A percentile compares a stretch with the other conserved stretches of the same genome.
phyloP scores from a whole-genome alignment of 139 green algal species.

The Chlorella sp. region DNA sequence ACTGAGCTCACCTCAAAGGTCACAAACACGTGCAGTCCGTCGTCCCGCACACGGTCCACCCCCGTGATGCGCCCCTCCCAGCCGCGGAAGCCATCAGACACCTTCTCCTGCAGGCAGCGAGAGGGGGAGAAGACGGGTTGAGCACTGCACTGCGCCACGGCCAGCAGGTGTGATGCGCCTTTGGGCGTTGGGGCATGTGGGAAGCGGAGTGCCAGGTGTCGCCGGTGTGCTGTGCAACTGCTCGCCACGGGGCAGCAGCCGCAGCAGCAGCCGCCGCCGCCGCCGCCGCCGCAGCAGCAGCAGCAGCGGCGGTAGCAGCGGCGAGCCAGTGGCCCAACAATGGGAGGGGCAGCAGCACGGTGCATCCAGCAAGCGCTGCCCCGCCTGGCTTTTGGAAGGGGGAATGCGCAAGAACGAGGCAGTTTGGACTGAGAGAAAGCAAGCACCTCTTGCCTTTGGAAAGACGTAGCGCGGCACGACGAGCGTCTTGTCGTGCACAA shows the following conservation, averaged over 20 bases:
- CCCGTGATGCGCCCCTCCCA: constrained; percentile 1
- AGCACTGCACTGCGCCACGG: no score
- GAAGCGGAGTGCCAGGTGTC: no score
- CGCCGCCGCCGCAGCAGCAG: not conserved
- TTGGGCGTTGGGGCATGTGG: no score
- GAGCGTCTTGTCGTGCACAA: not conserved
- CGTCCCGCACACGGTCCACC: not conserved
- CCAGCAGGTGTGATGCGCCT: no score
- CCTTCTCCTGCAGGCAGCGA: not conserved
- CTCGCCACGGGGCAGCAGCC: no score
- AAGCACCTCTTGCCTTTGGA: not conserved
- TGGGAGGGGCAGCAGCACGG: no score
- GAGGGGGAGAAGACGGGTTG: no score
- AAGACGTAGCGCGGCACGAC: not conserved
- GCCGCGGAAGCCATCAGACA: not conserved
- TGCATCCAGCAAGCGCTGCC: not conserved
- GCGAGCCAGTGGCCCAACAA: not conserved
- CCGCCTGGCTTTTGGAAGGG: not conserved
- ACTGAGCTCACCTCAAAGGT: constrained; percentile 2
- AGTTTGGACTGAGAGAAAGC: not conserved
- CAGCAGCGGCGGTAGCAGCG: not conserved
- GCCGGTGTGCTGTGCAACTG: no score
- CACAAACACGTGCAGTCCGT: constrained; percentile 11
- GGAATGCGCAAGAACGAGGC: not conserved
- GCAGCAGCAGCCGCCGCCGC: no score